Evolutionary conservation across 345 rosid species (phyloP), one percentile per base, ranked within the genome.

Genomic region (Brassica nigra): DNA sequence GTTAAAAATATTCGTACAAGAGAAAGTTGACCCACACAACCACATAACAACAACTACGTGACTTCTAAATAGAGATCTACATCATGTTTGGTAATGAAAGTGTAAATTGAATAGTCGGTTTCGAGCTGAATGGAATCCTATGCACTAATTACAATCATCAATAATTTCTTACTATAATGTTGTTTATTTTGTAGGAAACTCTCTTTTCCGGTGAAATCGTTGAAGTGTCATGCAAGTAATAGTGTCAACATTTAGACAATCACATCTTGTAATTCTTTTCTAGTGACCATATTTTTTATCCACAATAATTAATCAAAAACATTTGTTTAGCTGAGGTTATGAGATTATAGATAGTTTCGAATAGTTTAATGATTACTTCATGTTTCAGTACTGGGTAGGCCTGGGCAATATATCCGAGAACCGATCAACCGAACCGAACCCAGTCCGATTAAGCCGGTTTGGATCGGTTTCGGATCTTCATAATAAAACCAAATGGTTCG

Each of bases 21-120:
- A 12, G 30, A 70, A 70, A 70, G 75, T 63, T 77, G 76, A 77
- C 76, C 75, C 76, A 70, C 75, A 49, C 36, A 75, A 15, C 39
- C 70, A 70, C 71, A 49, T 23, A 23, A 23, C 71, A 77, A 62
- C 57, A 70, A 47, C 27, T 63, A 52, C 76, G 1, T 55, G 28
- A 4, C 54, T 59, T 71, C 71, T 20, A 70, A 16, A 52, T 63
- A 54, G 58, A 70, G 15, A 75, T 69, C 75, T 33, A 64, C 36
- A 28, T 78, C 76, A 71, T 64, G 47, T 78, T 52, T 78, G 76
- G 71, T 63, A 70, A 62, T 63, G 27, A 42, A 37, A 27, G 15
- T 18, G 59, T 47, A 63, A 76, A 44, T 9, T 10, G 81, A 77
- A 78, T 63, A 23, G 3, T 47, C 54, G 16, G 54, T 36, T 37